Evolutionary conservation across 345 rosid genomes (phyloP).

Genomic region (Moricandia moricandioides): DNA sequence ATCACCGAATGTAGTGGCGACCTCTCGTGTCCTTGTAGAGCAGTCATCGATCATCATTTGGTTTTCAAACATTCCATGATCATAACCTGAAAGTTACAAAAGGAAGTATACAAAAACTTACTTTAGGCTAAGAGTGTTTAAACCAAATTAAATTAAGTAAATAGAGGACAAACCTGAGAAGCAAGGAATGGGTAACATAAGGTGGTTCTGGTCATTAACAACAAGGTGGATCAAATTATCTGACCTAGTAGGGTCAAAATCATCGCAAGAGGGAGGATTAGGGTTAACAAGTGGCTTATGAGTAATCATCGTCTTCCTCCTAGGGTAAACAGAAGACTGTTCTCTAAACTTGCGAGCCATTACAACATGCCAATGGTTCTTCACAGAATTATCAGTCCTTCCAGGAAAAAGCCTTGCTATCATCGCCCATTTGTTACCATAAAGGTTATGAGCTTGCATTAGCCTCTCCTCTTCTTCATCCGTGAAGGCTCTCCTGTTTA

Average conservation of each 20-base stretch:
- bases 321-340: conserved; percentile 32
- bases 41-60: conserved; percentile 18
- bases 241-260: conserved; percentile 6
- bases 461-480: conserved; percentile 42
- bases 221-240: conserved; percentile 8
- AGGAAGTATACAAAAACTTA: not conserved
- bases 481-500: conserved; percentile 36
- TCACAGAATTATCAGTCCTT: conserved; percentile 40
- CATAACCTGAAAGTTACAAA: conserved; percentile 18
- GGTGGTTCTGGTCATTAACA: conserved; percentile 19
- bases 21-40: conserved; percentile 13
- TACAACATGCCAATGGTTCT: conserved; percentile 43
- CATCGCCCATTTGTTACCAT: conserved; percentile 46
- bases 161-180: conserved; percentile 28
- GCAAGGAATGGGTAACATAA: conserved; percentile 23
- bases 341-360: conserved; percentile 42
- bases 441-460: conserved; percentile 37
- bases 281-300: conserved; percentile 15
- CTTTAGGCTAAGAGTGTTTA: not conserved
- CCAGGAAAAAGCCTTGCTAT: conserved; percentile 44
- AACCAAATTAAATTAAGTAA: not conserved
- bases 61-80: conserved; percentile 20
- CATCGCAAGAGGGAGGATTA: conserved; percentile 10
- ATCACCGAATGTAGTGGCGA: not conserved
- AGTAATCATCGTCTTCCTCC: conserved; percentile 24